Conservation (phyloP, 1,284 basidiomycete species). For the Athelia sp. region DNA sequence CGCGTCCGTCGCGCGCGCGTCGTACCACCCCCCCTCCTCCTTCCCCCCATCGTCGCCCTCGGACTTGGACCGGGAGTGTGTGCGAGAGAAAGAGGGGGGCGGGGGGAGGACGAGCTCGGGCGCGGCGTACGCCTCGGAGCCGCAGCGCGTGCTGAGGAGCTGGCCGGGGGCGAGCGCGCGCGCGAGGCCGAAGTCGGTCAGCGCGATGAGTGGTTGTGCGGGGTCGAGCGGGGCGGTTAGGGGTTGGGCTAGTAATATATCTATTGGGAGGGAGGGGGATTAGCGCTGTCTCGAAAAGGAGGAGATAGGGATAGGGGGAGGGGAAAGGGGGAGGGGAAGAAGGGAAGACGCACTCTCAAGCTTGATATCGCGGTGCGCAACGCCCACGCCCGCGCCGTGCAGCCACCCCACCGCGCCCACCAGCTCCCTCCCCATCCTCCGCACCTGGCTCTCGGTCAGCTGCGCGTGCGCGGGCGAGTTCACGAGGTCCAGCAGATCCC, state of each 20-base stretch:
- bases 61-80: too few relatives aligned
- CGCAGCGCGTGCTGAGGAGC: constrained; percentile 81
- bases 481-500: constrained; percentile 81
- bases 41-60: too few relatives aligned
- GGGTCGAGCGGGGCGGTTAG: constrained; percentile 39
- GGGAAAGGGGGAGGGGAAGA: constrained; percentile 1
- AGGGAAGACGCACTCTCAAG: constrained; percentile 72
- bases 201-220: constrained; percentile 69
- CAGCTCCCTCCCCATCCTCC: constrained; percentile 78
- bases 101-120: constrained; percentile 76
- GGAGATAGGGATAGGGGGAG: too few relatives aligned
- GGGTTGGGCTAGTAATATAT: constrained; percentile 48
- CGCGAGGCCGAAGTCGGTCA: constrained; percentile 89
- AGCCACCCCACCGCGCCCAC: constrained; percentile 84
- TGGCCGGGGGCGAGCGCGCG: constrained; percentile 74
- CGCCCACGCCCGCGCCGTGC: constrained; percentile 65
- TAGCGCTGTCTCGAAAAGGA: too few relatives aligned
- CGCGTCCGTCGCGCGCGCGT: constrained; percentile 83
- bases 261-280: constrained; percentile 14
- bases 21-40: constrained; percentile 75
- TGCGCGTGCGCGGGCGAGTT: constrained; percentile 49
- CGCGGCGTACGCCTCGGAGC: constrained; percentile 88
- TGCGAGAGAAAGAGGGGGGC: background rate
- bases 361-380: constrained; percentile 92
- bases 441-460: constrained; percentile 54